These are phyloP conservation scores for Aureobasidium pullulans DNA, from an alignment of 2,329 filamentous ascomycete species.

Conservation along the genomic window DNA sequence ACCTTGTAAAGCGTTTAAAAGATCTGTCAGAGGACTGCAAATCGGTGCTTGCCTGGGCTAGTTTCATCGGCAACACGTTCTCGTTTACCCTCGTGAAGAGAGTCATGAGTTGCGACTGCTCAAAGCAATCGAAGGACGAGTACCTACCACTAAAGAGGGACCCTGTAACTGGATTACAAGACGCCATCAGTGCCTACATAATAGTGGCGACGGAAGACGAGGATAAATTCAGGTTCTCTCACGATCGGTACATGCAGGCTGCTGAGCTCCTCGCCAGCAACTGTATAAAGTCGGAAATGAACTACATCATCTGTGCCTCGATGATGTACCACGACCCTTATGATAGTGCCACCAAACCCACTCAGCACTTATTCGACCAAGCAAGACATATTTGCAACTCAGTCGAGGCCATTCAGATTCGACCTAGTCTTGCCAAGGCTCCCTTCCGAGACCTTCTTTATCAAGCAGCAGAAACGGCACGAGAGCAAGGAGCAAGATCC, in stretches of 20 bases:
- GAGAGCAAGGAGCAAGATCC: conserved; percentile 73
- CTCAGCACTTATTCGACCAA: conserved; percentile 56
- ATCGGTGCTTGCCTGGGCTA: conserved; percentile 77
- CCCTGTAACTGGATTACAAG: conserved; percentile 71
- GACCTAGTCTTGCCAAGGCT: conserved; percentile 43
- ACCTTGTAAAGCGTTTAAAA: conserved; percentile 68
- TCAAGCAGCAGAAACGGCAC: conserved; percentile 68
- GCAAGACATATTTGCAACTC: conserved; percentile 77
- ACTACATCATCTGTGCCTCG: conserved; percentile 78
- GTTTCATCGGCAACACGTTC: conserved; percentile 73
- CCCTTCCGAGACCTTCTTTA: conserved; percentile 67
- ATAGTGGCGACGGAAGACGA: conserved; percentile 76
- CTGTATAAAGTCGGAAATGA: conserved; percentile 66
- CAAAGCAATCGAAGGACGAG: conserved; percentile 42
- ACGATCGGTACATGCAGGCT: conserved; percentile 82
- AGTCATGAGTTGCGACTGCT: conserved; percentile 68
- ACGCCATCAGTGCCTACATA: conserved; percentile 70
- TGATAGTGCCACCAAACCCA: conserved; percentile 48
- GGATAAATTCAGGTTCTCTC: conserved; percentile 77
- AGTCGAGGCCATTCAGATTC: conserved; percentile 62
- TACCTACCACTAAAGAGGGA: conserved; percentile 55
- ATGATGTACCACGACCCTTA: conserved; percentile 63
- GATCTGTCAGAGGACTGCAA: conserved; percentile 69
- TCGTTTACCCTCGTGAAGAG: conserved; percentile 74
- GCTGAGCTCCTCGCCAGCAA: conserved; percentile 63